Evolutionary conservation across 768 basidiomycete species (phyloP).

Genomic region (Infundibulicybe gibba): DNA sequence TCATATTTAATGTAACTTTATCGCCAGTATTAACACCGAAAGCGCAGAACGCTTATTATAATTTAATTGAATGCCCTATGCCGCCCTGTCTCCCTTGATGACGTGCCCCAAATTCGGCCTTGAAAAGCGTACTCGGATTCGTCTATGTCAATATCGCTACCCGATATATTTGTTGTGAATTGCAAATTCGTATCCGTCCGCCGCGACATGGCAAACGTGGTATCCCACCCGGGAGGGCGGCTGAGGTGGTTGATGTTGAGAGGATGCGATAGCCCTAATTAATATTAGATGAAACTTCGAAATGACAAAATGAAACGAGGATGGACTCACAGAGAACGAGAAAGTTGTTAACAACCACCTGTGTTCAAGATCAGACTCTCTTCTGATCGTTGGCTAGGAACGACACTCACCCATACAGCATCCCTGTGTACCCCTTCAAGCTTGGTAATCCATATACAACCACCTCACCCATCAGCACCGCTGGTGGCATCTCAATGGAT

Average conservation of each 20-base stretch:
- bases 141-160: too few species aligned
- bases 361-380: neutral
- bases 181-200: slow-evolving; percentile 24
- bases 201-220: slow-evolving; percentile 8
- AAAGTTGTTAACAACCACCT: slow-evolving; percentile 32
- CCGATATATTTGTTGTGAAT: slow-evolving; percentile 20
- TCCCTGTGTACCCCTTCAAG: slow-evolving; percentile 21
- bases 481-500: slow-evolving; percentile 10
- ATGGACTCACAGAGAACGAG: slow-evolving; percentile 25
- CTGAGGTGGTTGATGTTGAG: slow-evolving; percentile 26
- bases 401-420: slow-evolving; percentile 25
- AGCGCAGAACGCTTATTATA: too few species aligned
- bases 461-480: slow-evolving; percentile 20
- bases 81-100: too few species aligned
- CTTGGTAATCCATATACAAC: slow-evolving; percentile 16
- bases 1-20: too few species aligned
- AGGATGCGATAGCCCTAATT: slow-evolving; percentile 31
- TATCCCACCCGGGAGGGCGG: slow-evolving; percentile 8
- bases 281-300: too few species aligned
- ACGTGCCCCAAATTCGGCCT: too few species aligned
- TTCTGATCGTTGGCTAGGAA: neutral
- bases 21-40: too few species aligned
- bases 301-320: neutral
- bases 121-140: too few species aligned
- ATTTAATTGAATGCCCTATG: too few species aligned